Percentiles rank a stretch among this genome's conserved stretches.
Conservation (phyloP, 768 basidiomycete species). For the Porphyrellus cyaneotinctus region DNA sequence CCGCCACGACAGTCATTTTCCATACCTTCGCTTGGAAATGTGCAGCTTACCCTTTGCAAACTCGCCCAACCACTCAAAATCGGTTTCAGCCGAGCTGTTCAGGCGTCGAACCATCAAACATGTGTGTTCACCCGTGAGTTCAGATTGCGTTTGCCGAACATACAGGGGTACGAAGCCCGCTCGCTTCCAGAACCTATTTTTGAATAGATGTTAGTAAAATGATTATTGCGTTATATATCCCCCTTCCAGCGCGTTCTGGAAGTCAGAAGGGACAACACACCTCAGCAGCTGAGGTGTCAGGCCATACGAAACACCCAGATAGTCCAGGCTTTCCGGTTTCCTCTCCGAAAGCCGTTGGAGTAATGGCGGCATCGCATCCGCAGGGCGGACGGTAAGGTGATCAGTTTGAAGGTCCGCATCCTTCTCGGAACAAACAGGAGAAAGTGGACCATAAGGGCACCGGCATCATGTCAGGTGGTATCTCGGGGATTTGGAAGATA, state of each 20-base stretch:
- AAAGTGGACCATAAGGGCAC: not conserved
- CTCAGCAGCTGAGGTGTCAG: constrained; percentile 80
- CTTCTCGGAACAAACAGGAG: constrained; percentile 25
- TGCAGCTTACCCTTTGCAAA: constrained; percentile 69
- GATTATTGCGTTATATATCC: no score
- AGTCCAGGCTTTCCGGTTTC: constrained; percentile 87
- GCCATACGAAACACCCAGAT: constrained; percentile 95
- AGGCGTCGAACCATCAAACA: constrained; percentile 93
- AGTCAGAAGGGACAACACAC: constrained; percentile 32
- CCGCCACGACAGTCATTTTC: not conserved
- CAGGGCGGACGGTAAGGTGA: constrained; percentile 64
- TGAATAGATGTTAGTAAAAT: not conserved
- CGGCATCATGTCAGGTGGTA: not conserved
- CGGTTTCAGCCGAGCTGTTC: constrained; percentile 57
- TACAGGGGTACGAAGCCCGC: constrained; percentile 90
- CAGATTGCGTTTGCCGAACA: constrained; percentile 88
- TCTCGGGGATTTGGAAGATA: not conserved
- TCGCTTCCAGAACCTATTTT: constrained; percentile 87
- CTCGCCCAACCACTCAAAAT: constrained; percentile 80
- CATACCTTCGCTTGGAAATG: not conserved
- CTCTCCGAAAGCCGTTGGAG: constrained; percentile 87
- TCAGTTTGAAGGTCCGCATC: constrained; percentile 69
- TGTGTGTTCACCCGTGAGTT: constrained; percentile 94
- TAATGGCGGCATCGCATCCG: constrained; percentile 83
- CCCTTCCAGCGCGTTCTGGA: not conserved